phyloP scores from a whole-genome alignment of 2,329 filamentous ascomycete species.

The Lecanicillium sp. region DNA sequence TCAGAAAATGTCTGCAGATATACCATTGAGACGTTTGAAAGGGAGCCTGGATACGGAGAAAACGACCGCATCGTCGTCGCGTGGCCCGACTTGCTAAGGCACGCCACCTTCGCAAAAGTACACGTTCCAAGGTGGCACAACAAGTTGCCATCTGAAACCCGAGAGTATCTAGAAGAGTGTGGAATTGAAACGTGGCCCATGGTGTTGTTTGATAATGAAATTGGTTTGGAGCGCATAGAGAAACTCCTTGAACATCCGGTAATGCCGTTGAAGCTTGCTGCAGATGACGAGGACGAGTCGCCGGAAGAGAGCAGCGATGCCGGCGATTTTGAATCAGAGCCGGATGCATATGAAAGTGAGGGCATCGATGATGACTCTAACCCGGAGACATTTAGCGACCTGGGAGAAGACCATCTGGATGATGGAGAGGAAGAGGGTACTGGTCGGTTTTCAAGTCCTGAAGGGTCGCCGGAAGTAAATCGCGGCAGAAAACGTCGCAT shows the following conservation, averaged over 20 bases:
- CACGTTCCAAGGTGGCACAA: constrained; percentile 13
- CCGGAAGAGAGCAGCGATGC: constrained; percentile 2
- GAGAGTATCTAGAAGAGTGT: constrained; percentile 3
- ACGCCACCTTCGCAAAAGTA: constrained; percentile 20
- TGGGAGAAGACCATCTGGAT: constrained; percentile 18
- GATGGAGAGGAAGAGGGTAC: constrained; percentile 12
- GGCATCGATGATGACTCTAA: constrained; percentile 28
- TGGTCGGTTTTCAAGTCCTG: constrained; percentile 20
- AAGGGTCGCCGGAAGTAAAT: constrained; percentile 12
- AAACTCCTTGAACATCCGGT: constrained; percentile 8
- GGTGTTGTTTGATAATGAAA: constrained; percentile 18
- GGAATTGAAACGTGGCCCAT: constrained; percentile 21
- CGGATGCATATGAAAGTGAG: constrained; percentile 29
- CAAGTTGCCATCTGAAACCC: not conserved
- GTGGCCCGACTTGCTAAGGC: constrained; percentile 24
- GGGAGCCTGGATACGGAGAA: constrained; percentile 15
- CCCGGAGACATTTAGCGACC: constrained; percentile 14
- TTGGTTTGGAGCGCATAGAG: constrained; percentile 12
- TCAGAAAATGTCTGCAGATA: constrained; percentile 21
- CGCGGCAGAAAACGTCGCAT: constrained; percentile 19
- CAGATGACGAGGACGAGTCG: constrained; percentile 2
- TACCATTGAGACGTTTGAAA: constrained; percentile 17
- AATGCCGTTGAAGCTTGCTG: constrained; percentile 5
- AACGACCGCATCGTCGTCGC: constrained; percentile 18
- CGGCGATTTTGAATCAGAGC: constrained; percentile 11